Conservation (phyloP, 2,329 filamentous ascomycete genomes). For the Corniculantispora saksenae region DNA sequence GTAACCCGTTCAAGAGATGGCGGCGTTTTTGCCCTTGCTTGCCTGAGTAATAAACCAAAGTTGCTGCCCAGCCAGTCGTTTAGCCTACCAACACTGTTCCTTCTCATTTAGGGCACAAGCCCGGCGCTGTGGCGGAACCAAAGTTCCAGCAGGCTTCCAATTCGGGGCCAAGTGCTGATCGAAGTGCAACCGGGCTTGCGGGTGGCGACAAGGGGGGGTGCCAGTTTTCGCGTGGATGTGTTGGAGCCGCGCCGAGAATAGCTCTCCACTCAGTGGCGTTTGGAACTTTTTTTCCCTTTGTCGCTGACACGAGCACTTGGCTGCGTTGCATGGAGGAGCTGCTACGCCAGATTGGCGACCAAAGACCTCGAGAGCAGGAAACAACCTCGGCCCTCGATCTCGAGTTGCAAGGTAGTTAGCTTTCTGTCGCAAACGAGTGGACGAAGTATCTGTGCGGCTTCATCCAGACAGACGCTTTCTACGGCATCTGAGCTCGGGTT, state of each 20-base stretch:
- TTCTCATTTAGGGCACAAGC: slow-evolving; percentile 19
- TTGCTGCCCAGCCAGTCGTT: not conserved
- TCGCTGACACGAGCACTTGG: not conserved
- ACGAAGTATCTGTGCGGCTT: not conserved
- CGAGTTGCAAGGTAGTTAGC: not conserved
- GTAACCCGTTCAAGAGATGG: not conserved
- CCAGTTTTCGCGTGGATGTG: slow-evolving; percentile 7
- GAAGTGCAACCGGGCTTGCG: slow-evolving; percentile 7
- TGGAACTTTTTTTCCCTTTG: not conserved
- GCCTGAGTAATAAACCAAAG: not conserved
- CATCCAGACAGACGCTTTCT: not conserved
- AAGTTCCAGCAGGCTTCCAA: slow-evolving; percentile 14
- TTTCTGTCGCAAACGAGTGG: no score
- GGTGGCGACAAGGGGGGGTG: slow-evolving; percentile 15
- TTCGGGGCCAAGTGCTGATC: slow-evolving; percentile 18
- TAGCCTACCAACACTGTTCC: not conserved
- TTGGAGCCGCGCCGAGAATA: slow-evolving; percentile 7
- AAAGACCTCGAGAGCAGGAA: not conserved
- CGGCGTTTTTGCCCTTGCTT: not conserved
- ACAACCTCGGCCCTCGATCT: not conserved
- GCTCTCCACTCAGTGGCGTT: slow-evolving; percentile 7
- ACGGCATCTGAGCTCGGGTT: not conserved
- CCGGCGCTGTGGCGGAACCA: slow-evolving; percentile 14
- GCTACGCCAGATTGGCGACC: no score
- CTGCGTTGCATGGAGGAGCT: not conserved